A percentile compares a stretch with the other conserved stretches of the same genome.
phyloP scores from a whole-genome alignment of 1,139 yeast species.

The Pichia sp. region DNA sequence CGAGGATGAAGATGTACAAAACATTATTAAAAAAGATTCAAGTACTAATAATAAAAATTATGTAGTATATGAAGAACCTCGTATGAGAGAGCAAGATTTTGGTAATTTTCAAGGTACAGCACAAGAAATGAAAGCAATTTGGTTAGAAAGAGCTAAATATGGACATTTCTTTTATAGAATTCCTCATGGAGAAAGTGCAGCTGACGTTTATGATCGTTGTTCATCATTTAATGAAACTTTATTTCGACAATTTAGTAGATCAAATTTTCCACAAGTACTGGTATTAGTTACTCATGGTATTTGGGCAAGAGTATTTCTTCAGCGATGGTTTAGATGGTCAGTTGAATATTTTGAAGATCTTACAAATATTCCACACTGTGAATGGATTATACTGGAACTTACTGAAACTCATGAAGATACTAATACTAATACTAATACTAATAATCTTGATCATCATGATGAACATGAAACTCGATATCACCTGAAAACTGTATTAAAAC shows the following conservation, averaged over 20 bases:
- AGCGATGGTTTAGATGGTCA: constrained; percentile 92
- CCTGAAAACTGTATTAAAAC: too few species aligned
- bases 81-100: constrained; percentile 90
- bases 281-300: constrained; percentile 90
- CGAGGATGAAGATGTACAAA: too few species aligned
- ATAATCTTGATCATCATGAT: too few species aligned
- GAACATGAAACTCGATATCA: too few species aligned
- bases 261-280: constrained; percentile 62
- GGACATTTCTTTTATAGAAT: constrained; percentile 90
- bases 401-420: too few species aligned
- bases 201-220: constrained; percentile 87
- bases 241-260: constrained; percentile 68
- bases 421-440: too few species aligned
- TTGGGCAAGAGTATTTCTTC: constrained; percentile 84
- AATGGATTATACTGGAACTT: constrained; percentile 62
- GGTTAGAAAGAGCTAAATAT: constrained; percentile 79
- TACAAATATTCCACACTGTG: constrained; percentile 78
- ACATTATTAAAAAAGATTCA: constrained; percentile 25
- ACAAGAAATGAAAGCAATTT: constrained; percentile 68
- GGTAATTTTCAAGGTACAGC: constrained; percentile 83
- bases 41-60: not conserved
- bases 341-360: constrained; percentile 82
- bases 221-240: constrained; percentile 84
- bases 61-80: constrained; percentile 68
- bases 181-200: constrained; percentile 92